Conservation (phyloP, 768 basidiomycete species). For the Boletus rubescentipes region DNA sequence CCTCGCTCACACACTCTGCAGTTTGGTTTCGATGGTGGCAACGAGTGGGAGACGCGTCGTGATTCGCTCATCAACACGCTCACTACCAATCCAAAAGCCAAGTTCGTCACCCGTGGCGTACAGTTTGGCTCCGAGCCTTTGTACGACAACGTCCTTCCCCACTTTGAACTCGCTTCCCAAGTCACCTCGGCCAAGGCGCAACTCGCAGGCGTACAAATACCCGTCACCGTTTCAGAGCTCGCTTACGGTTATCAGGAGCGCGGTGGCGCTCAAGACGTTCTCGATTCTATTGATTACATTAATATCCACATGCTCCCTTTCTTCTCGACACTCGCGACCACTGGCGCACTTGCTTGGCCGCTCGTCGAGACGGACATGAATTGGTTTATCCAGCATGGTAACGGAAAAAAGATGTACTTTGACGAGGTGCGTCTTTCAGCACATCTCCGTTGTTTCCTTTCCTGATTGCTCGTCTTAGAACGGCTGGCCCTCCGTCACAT, state of each 20-base stretch:
- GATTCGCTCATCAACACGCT: slow-evolving; percentile 51
- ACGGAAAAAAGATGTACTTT: slow-evolving; percentile 74
- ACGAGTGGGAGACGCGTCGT: slow-evolving; percentile 55
- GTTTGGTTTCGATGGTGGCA: slow-evolving; percentile 39
- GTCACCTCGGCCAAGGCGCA: slow-evolving; percentile 49
- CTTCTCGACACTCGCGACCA: slow-evolving; percentile 38
- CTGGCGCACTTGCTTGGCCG: slow-evolving; percentile 63
- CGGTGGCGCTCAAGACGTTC: slow-evolving; percentile 51
- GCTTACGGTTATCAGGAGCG: slow-evolving; percentile 57
- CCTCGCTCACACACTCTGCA: slow-evolving; percentile 7
- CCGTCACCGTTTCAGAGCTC: slow-evolving; percentile 68
- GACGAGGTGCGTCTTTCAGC: slow-evolving; percentile 49
- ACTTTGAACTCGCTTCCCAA: slow-evolving; percentile 49
- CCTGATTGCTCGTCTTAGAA: slow-evolving; percentile 44
- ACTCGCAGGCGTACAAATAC: slow-evolving; percentile 54
- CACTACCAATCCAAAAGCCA: slow-evolving; percentile 59
- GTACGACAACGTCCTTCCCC: slow-evolving; percentile 54
- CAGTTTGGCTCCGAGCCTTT: slow-evolving; percentile 76
- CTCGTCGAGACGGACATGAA: slow-evolving; percentile 56
- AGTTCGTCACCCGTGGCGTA: slow-evolving; percentile 61
- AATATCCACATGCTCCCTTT: slow-evolving; percentile 74
- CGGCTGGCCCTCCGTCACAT: slow-evolving; percentile 74
- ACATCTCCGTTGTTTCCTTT: background rate
- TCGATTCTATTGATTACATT: slow-evolving; percentile 61
- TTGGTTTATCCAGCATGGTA: slow-evolving; percentile 64